Evolutionary conservation across 371 early-diverging fungal genomes (phyloP), one percentile per base, ranked within the genome.

Genomic region (Choanephora cucurbitarum): DNA sequence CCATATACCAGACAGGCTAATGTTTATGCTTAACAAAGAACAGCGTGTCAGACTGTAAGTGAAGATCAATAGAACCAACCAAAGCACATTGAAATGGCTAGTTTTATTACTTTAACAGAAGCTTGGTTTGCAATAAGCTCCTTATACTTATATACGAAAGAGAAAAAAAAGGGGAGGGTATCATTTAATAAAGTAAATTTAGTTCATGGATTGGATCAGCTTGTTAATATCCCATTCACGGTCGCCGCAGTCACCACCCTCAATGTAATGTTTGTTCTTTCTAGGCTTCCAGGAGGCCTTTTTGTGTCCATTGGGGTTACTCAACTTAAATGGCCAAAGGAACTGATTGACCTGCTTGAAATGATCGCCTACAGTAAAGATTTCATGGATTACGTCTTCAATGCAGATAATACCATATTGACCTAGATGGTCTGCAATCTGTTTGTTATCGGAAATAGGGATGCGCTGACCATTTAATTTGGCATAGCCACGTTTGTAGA

Each of bases 401-500:
- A 99, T 75, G 71, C 99, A 99, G 75, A 96, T 90, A 13, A 98
- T 90, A 65, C 94, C 96, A 74, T 73, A 89, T 72, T 92, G 86
- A 64, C 99, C 99, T 48, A 99, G 89, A 55, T 73, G 61, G 59
- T 89, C 79, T 79, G 95, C 95, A 62, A 99, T 91, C 67, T 95
- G 78, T 53, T 90, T 80, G 84, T 98, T 99, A 82, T 96, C 95
- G 49, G 89, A 81, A 72, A 99, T 89, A 56, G 98, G 94, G 60
- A 96, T 83, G 58, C 96, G 90, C 82, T 94, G 93, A 67, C 88
- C 87, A 10, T 56, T 56, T 81, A 93, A 84, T 88, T 97, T 97
- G 63, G 90, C 97, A 75, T 90, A 92, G 42, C 98, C 99, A 65
- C 99, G 93, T 85, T 97, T 99, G 90, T 99, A 99, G 72, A 99